Percentiles rank a stretch among this genome's conserved stretches.
These are phyloP conservation scores for Phytophthora pseudosyringae DNA, from an alignment of 352 stramenopile genomes.

Conservation along the genomic window DNA sequence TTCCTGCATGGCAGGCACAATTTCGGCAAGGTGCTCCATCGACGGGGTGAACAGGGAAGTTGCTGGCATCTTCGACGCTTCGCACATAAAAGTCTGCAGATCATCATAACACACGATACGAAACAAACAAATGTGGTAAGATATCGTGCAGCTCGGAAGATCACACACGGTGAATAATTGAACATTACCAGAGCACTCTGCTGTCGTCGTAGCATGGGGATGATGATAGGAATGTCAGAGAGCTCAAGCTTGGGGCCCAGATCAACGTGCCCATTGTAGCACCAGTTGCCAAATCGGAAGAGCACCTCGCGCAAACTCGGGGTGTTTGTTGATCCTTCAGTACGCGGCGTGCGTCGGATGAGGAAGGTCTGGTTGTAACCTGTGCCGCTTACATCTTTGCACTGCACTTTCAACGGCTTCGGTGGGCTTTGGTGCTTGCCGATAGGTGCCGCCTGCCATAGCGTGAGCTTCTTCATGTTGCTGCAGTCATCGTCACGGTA, in stretches of 20 bases:
- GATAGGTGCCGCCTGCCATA: conserved; percentile 86
- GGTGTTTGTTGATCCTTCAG: conserved; percentile 33
- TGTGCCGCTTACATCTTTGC: conserved; percentile 81
- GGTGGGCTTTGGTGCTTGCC: conserved; percentile 64
- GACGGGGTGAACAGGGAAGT: conserved; percentile 89
- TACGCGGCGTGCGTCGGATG: conserved; percentile 68
- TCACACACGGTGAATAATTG: background rate
- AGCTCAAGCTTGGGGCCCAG: conserved; percentile 90
- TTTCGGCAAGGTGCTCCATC: conserved; percentile 86
- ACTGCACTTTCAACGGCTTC: conserved; percentile 85
- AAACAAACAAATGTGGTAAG: background rate
- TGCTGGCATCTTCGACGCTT: conserved; percentile 90
- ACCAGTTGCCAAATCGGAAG: conserved; percentile 96
- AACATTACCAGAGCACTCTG: conserved; percentile 87
- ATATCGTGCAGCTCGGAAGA: background rate
- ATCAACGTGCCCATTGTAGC: conserved; percentile 94
- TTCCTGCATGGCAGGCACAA: conserved; percentile 87
- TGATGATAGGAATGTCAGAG: conserved; percentile 93
- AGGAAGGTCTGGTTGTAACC: conserved; percentile 90
- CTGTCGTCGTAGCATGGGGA: conserved; percentile 93
- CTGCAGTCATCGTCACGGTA: conserved; percentile 81
- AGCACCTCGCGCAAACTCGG: conserved; percentile 90
- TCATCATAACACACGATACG: background rate
- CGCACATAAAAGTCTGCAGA: conserved; percentile 90
- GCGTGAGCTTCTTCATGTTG: conserved; percentile 93